Evolutionary conservation across 2,329 filamentous ascomycete genomes (phyloP), one percentile per base, ranked within the genome.

Genomic region (Neopestalotiopsis sp.): DNA sequence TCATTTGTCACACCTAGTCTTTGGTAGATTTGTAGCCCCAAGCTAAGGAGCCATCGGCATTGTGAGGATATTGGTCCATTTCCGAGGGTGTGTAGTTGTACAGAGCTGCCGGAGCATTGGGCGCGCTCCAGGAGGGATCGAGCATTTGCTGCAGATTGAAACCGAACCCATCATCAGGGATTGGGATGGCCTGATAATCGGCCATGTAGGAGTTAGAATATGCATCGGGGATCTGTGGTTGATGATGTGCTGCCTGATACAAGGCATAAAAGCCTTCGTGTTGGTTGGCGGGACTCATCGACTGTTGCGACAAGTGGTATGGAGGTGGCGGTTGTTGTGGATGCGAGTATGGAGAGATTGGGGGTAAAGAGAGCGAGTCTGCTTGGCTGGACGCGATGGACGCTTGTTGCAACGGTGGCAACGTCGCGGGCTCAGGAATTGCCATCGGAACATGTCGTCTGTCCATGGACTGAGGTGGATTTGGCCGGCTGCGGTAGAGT

Each of bases 141-240:
- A 70, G 68, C 49, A 67, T 60, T 17, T 70, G 64, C 24, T 70
- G 64, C 17, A 70, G 60, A 3, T 70, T 68, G 52, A 66, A 65
- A 5, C 56, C 40, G 65, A 65, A 70, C 3, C 69, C 69, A 45
- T 70, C 67, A 13, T 70, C 57, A 3, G 64, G 49, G 24, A 65
- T 68, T 3, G 66, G 28, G 17, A 70, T 60, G 10, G 40, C 20
- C 28, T 65, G 45, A 30, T 45, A 68, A 49, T 68, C 69, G 4
- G 57, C 17, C 24, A 68, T 67, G 58, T 65, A 68, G 6, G 49
- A 28, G 24, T 38, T 59, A 4, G 68, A 58, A 9, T 68, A 42
- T n/a, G 24, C 28, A 9, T 63, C 58, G 9, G 59, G 14, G 28
- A 52, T 52, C 20, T 32, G 66, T 28, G 32, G 59, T 2, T n/a